These are phyloP conservation scores for Inga laurina DNA, from an alignment of 306 rosid species.

Conservation along the genomic window DNA sequence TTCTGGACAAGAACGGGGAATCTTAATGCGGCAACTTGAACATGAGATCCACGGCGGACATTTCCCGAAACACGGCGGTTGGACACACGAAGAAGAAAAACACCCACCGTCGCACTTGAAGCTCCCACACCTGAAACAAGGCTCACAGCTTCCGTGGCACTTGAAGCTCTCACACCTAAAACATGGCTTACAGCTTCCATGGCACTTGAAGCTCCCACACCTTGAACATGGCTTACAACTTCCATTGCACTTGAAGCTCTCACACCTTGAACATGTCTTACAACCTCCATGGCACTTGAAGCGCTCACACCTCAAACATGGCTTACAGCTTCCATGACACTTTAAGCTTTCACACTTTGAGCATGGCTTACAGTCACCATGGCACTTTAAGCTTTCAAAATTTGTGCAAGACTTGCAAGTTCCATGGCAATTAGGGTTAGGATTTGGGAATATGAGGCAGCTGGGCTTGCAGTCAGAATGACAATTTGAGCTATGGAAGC, in stretches of 20 bases:
- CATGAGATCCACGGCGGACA: background rate
- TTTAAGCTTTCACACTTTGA: background rate
- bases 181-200: background rate
- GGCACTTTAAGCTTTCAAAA: background rate
- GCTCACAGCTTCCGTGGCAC: background rate
- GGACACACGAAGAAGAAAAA: background rate
- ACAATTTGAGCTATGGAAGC: background rate
- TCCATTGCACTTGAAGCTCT: background rate
- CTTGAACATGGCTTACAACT: background rate
- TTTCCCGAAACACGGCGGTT: background rate
- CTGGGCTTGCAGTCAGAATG: background rate
- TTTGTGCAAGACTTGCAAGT: background rate
- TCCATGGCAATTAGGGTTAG: background rate
- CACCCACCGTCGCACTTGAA: background rate
- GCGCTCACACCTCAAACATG: background rate
- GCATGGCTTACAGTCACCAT: background rate
- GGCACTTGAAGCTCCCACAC: background rate
- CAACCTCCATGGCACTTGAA: background rate
- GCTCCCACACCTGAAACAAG: background rate
- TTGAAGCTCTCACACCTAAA: background rate
- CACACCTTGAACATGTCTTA: background rate
- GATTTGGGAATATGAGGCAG: background rate
- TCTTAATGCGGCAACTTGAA: background rate
- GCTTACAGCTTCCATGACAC: background rate
- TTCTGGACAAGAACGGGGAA: background rate